Evolutionary conservation across 2,329 filamentous ascomycete species (phyloP).

Genomic region (Fusarium mexicanum): DNA sequence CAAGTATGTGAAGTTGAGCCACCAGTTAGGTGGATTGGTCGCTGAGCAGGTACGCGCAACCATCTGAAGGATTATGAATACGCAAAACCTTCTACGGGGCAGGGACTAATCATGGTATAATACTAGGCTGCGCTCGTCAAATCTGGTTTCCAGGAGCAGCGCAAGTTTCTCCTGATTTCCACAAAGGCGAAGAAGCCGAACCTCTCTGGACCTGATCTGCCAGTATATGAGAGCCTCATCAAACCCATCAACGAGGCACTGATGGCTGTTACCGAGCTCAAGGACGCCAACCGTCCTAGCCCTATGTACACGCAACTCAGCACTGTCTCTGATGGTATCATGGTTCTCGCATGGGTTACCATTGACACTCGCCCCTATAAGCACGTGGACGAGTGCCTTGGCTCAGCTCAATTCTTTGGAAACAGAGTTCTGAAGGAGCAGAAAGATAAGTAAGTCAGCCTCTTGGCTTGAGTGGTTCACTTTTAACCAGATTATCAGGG

Average conservation of each 20-base stretch:
- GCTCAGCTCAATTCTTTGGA: constrained; percentile 90
- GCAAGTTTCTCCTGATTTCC: constrained; percentile 86
- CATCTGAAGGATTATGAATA: not conserved
- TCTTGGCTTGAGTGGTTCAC: not conserved
- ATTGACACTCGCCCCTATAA: constrained; percentile 85
- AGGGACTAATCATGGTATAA: not conserved
- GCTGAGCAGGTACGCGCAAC: constrained; percentile 75
- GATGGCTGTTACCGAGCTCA: constrained; percentile 79
- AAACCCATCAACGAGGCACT: constrained; percentile 88
- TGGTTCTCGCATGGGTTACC: constrained; percentile 89
- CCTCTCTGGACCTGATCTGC: constrained; percentile 65
- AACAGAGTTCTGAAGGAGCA: constrained; percentile 93
- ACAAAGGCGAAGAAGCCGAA: constrained; percentile 95
- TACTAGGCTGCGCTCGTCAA: constrained; percentile 62
- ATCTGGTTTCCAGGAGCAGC: constrained; percentile 81
- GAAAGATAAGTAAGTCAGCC: constrained; percentile 69
- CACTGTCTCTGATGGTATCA: constrained; percentile 89
- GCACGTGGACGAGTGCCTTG: constrained; percentile 83
- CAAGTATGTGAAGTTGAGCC: constrained; percentile 81
- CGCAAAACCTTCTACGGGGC: not conserved
- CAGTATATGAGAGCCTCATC: constrained; percentile 78
- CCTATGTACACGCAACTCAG: constrained; percentile 83
- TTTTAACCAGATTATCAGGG: constrained; percentile 59
- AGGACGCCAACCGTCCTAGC: constrained; percentile 81
- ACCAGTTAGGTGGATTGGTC: constrained; percentile 79